These are phyloP conservation scores for Amanita fuliginea DNA, from an alignment of 768 basidiomycete genomes.

Conservation along the genomic window DNA sequence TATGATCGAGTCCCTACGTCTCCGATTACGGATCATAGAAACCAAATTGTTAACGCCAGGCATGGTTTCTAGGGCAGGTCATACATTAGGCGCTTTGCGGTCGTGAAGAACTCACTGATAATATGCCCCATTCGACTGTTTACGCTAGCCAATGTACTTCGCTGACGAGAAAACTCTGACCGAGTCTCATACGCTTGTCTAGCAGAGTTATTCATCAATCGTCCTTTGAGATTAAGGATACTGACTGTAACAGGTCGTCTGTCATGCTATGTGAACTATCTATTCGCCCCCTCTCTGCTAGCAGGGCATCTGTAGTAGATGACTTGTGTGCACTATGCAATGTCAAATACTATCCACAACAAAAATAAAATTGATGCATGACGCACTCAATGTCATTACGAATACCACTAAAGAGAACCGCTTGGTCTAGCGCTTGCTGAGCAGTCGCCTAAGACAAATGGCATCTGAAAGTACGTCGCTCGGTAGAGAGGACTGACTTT, in stretches of 20 bases:
- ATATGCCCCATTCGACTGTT: constrained; percentile 79
- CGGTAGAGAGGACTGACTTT: constrained; percentile 41
- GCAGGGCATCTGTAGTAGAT: constrained; percentile 73
- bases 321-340: constrained; percentile 76
- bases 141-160: constrained; percentile 63
- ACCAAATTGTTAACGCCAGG: constrained; percentile 92
- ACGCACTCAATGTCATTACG: constrained; percentile 92
- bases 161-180: constrained; percentile 81
- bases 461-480: neutral
- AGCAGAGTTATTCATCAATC: constrained; percentile 5
- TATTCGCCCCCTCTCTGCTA: constrained; percentile 81
- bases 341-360: neutral
- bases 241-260: constrained; percentile 82
- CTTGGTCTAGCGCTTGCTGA: constrained; percentile 73
- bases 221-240: neutral
- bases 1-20: constrained; percentile 84
- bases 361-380: neutral
- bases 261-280: constrained; percentile 94
- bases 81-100: constrained; percentile 1
- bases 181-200: constrained; percentile 98
- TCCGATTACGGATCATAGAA: constrained; percentile 84
- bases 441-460: constrained; percentile 52
- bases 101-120: constrained; percentile 44
- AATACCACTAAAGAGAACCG: constrained; percentile 81
- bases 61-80: constrained; percentile 51